Evolutionary conservation across 345 rosid species (phyloP), one percentile per base, ranked within the genome.

Genomic region (Boechera stricta): DNA sequence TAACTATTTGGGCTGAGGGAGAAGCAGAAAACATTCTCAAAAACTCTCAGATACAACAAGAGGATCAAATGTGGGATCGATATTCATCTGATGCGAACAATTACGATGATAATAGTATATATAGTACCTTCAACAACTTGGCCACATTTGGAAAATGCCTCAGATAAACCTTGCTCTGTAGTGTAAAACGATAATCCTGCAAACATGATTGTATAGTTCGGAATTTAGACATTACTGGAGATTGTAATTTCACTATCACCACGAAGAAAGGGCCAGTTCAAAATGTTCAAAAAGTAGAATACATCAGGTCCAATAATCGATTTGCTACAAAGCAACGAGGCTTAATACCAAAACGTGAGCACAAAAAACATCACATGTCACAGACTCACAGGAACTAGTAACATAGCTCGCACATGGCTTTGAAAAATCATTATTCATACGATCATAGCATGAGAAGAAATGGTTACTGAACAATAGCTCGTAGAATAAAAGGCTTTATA

Each of bases 121-220:
- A 54, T 56, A 38, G 6, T 62, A 89, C 97, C 95, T 88, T 94
- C 95, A 73, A 94, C 82, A 61, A 94, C 98, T 84, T 94, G 97
- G 73, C 97, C 98, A 57, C 67, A 81, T 51, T 82, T 85, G 41
- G 95, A 90, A 80, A 94, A 94, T 72, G 95, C 84, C 51, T 92
- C 95, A 0, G 86, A 72, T 55, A 92, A 73, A 64, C 87, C 91
- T 11, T 88, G 78, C 77, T 92, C 95, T 0, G 88, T 82, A 28
- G 91, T 89, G 84, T 66, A 79, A 80, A 85, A 88, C 15, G 98
- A 89, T 67, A 92, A 71, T 62, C 97, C 97, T 94, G 88, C 2
- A 48, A 79, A 53, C 38, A 72, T 0, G 26, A 8, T 57, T 44
- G 21, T 24, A 42, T 63, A 12, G 13, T 41, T 11, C 36, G 32